These are phyloP conservation scores for Lagerstroemia speciosa DNA, from an alignment of 345 rosid species.

Conservation along the genomic window DNA sequence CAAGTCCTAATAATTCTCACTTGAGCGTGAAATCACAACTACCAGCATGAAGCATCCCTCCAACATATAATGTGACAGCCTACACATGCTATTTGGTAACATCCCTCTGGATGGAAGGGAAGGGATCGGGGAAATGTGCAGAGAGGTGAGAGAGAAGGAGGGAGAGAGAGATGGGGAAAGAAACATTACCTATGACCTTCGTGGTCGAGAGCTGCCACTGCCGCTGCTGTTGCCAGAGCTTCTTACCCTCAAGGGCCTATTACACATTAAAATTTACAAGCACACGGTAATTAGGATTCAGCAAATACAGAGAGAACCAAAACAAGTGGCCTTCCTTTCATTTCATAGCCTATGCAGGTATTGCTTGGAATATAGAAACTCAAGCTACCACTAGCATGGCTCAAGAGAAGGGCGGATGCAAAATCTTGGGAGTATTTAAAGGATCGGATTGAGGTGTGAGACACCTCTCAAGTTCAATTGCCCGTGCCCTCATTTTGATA, in stretches of 20 bases:
- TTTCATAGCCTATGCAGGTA: too few relatives aligned
- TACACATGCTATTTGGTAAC: background rate
- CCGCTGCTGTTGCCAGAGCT: conserved; percentile 71
- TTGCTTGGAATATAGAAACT: background rate
- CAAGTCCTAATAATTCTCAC: background rate
- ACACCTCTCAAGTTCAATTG: background rate
- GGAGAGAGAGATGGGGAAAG: background rate
- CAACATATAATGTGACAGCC: background rate
- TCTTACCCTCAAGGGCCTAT: conserved; percentile 77
- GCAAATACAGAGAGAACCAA: too few relatives aligned
- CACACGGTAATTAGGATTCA: background rate
- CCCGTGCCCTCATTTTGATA: background rate
- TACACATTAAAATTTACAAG: background rate
- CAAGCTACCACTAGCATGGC: background rate
- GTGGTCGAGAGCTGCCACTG: conserved; percentile 63
- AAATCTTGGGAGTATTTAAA: background rate
- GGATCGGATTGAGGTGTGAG: background rate
- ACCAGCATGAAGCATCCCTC: background rate
- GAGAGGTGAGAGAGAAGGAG: background rate
- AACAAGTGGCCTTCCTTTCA: too few relatives aligned
- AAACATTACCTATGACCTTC: conserved; percentile 25
- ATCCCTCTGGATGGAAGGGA: background rate
- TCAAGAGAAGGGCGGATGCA: background rate
- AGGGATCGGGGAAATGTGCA: background rate
- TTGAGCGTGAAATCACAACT: background rate